Percentiles rank a stretch among this genome's conserved stretches.
phyloP scores from a whole-genome alignment of 2,329 filamentous ascomycete genomes.

The Botrytis cinerea region DNA sequence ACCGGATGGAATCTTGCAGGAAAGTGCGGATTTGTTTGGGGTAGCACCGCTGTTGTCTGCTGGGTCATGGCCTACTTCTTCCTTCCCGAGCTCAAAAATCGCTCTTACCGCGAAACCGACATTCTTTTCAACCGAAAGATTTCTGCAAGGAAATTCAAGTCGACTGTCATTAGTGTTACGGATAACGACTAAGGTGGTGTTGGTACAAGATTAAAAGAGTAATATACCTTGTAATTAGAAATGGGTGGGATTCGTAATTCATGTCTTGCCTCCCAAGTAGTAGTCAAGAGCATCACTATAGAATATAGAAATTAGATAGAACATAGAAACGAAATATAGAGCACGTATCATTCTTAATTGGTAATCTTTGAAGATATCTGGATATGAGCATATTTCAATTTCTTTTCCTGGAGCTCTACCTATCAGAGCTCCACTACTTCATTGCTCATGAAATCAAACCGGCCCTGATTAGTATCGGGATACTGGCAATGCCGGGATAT shows the following conservation, averaged over 20 bases:
- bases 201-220: background rate
- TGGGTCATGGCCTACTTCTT: slow-evolving; percentile 52
- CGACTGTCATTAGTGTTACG: slow-evolving; percentile 57
- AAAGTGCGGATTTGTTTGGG: slow-evolving; percentile 63
- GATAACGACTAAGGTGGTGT: slow-evolving; percentile 58
- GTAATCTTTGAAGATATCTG: background rate
- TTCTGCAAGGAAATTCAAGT: slow-evolving; percentile 47
- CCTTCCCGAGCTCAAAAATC: slow-evolving; percentile 61
- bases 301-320: background rate
- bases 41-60: slow-evolving; percentile 57
- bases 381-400: background rate
- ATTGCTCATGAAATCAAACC: background rate
- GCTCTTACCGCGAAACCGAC: slow-evolving; percentile 53
- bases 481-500: background rate
- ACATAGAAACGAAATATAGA: background rate
- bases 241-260: background rate
- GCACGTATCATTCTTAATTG: background rate
- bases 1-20: slow-evolving; percentile 49
- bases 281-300: background rate
- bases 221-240: background rate
- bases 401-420: background rate
- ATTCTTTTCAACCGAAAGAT: slow-evolving; percentile 47
- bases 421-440: background rate
- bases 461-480: background rate
- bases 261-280: background rate